Evolutionary conservation across 2,329 filamentous ascomycete genomes (phyloP).

Genomic region (Beauveria scarabaeidicola): DNA sequence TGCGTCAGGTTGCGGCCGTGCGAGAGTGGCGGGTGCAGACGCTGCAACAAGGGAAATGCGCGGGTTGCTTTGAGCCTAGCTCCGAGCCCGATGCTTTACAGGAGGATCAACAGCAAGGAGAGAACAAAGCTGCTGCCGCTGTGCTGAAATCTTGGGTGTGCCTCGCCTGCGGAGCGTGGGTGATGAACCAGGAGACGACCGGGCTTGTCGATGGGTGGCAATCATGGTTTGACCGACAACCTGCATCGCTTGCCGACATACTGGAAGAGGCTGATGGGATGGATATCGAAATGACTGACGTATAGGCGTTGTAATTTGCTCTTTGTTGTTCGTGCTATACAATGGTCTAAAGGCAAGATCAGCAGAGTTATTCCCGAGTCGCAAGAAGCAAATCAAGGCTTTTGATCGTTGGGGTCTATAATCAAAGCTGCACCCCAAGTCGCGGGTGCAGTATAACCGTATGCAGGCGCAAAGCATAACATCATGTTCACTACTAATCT

Average conservation of each 20-base stretch:
- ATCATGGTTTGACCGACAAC: conserved; percentile 12
- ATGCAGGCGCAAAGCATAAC: background rate
- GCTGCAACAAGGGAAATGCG: conserved; percentile 21
- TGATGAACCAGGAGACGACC: conserved; percentile 18
- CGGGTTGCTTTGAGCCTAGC: conserved; percentile 20
- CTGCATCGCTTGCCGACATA: background rate
- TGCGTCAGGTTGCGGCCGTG: conserved; percentile 18
- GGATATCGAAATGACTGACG: background rate
- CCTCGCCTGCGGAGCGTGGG: conserved; percentile 25
- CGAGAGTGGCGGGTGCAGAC: conserved; percentile 19
- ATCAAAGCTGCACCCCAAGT: too few species aligned
- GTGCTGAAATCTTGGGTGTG: conserved; percentile 23
- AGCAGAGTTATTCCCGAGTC: too few species aligned
- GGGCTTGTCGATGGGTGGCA: conserved; percentile 16
- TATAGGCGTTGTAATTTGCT: background rate
- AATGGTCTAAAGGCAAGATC: too few species aligned
- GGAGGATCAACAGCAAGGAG: background rate
- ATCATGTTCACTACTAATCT: background rate
- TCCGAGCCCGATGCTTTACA: background rate
- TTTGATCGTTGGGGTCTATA: too few species aligned
- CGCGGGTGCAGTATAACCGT: background rate
- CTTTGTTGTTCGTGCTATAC: background rate
- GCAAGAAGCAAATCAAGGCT: too few species aligned
- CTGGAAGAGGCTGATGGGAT: background rate
- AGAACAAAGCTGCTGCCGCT: background rate